Base-by-base conservation (phyloP, 805 yeast genomes). In the Saccharomyces paradoxus region DNA sequence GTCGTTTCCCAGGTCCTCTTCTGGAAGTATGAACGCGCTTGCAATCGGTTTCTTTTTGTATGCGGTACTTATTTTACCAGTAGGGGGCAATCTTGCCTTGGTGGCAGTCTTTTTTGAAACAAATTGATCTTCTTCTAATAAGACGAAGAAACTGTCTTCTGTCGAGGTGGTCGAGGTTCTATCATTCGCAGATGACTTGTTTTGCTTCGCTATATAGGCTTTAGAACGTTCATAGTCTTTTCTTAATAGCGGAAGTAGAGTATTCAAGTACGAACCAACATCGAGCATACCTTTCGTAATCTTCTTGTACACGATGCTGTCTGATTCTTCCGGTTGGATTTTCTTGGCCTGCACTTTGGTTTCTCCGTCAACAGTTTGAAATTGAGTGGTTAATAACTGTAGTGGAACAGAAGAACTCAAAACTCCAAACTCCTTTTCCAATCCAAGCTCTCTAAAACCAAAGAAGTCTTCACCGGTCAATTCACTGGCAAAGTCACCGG, bases 391-490 rank as follows among this genome's bases (percentile, higher is more conserved):
- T 41, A 94, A 74, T 55, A 94, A 74, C 69, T 92, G 96, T 48
- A 95, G 75, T 1, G 99, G 99, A 28, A 94, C 89, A 0, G 96
- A 81, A 2, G 91, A 80, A 29, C 91, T 86, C 50, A 90, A 71
- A 66, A 92, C 74, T 10, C 92, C 91, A 68, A 89, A 86, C 69
- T 94, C 99, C 63, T 86, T 88, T 64, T 92, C 98, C 52, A 94
- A 74, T 0, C 99, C 99, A 50, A 94, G 75, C 60, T 92, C 98
- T 66, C 81, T 87, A 76, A 94, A 95, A 0, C 99, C 99, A 73
- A 95, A 95, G 78, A 91, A 94, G 72, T 94, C 99, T 63, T 92
- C 99, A 6, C 98, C 99, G 0, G 74, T 70, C 41, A 94, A 74
- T 57, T 91, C 97, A 62, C 81, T 86, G 1, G 97, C 86, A 68